Conservation (phyloP, 2,329 filamentous ascomycete species). For the Sporothrix dimorphospora region DNA sequence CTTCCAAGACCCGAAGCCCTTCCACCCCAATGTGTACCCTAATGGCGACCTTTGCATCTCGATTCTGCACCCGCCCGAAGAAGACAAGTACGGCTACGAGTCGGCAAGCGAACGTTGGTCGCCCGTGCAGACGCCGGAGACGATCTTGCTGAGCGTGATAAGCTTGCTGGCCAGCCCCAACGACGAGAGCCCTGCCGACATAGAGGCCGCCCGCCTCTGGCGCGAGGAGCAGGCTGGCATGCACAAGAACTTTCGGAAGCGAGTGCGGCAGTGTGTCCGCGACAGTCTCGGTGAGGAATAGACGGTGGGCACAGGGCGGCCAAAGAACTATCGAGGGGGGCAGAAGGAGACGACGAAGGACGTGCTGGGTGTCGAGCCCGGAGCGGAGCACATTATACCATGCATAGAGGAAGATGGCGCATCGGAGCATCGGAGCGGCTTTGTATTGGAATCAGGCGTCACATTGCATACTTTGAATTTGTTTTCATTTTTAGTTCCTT, state of each 20-base stretch:
- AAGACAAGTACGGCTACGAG: constrained; percentile 94
- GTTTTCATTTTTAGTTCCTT: not conserved
- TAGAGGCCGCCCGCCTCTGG: constrained; percentile 88
- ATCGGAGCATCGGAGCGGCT: constrained; percentile 19
- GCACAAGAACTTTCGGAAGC: constrained; percentile 73
- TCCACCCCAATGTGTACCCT: constrained; percentile 93
- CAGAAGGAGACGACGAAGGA: not conserved
- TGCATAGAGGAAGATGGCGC: constrained; percentile 16
- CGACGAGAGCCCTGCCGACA: constrained; percentile 92
- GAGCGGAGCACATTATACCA: not conserved
- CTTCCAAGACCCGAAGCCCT: constrained; percentile 80
- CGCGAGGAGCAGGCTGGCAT: constrained; percentile 70
- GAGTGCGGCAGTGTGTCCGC: constrained; percentile 76
- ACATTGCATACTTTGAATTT: not conserved
- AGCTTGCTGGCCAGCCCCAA: constrained; percentile 92
- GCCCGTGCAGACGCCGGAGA: constrained; percentile 93
- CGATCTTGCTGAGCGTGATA: constrained; percentile 88
- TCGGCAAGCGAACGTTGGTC: constrained; percentile 87
- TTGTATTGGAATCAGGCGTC: not conserved
- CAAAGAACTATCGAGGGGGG: not conserved
- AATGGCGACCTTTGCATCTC: constrained; percentile 92
- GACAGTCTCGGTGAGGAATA: constrained; percentile 78
- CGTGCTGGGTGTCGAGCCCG: not conserved
- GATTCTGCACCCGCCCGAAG: constrained; percentile 92
- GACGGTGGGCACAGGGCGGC: not conserved